Base-by-base conservation (phyloP, 2,329 filamentous ascomycete genomes). In the Botrytis fragariae region DNA sequence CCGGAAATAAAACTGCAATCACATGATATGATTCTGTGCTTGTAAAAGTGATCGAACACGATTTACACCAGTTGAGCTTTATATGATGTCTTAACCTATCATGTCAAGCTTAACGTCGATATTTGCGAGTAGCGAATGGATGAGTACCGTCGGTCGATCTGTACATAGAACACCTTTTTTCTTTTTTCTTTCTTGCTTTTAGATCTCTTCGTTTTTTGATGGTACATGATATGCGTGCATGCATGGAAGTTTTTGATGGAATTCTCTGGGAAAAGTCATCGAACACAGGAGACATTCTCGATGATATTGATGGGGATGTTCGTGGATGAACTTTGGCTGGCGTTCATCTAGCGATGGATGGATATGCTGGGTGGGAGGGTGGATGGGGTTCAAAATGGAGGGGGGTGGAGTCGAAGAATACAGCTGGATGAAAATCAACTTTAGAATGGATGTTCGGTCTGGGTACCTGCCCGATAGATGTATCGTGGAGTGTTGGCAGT, bases 81-180 rank as follows among this genome's bases (percentile, higher is more conserved):
- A 42, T 68, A 42, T 37, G 48, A 68, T 57, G 29, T 54, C 12
- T 29, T 6, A 32, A 42, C 18, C 20, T 51, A 32, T 12, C 62
- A 48, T 37, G 14, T 48, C 14, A 35, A 35, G 29, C 12, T n/a
- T 25, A 18, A 37, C 10, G 6, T 42, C 48, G 20, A 57, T 32
- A 9, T 22, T 54, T 57, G 35, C 64, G 48, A 68, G 64, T 68
- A 57, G 18, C 22, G n/a, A 48, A 57, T 57, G 51, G 51, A 57
- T 18, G 14, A 18, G 51, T 57, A 57, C 25, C n/a, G n/a, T 57
- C 37, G 8, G 22, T 42, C 35, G 65, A 73, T 76, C 74, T 77
- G 74, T 76, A 75, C 72, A 75, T 75, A 75, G 25, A 57, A 68
- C 39, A 68, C 44, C 25, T 12, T 68, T 74, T 72, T 51, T 14